Base-by-base conservation (phyloP, 495 filamentous ascomycete genomes). In the Coniosporium apollinis region DNA sequence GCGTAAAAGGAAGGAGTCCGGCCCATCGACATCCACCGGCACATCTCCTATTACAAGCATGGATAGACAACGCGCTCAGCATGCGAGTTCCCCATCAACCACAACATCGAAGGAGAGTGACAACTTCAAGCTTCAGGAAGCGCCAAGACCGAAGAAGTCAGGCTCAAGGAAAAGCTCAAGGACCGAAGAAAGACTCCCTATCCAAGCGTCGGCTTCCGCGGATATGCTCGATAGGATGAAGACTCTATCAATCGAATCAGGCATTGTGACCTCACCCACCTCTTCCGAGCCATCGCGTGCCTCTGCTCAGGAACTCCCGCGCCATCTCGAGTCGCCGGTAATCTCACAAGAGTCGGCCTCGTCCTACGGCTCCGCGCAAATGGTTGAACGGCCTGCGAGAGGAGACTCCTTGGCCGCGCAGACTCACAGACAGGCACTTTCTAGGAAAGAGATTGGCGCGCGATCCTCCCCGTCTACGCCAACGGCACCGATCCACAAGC, bases 51-150 rank as follows among this genome's bases (percentile, higher is more conserved):
- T 58, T 4, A 42, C 50, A 17, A 38, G 53, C 7, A 50, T 46
- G 5, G 69, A 74, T 16, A 54, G 44, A 15, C 37, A 45, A 2
- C 48, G 50, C 13, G 39, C 40, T 11, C 52, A 54, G 33, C 43
- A 49, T 37, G 32, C 50, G n/a, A 42, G 43, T 24, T 48, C 51
- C 14, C 40, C 40, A 3, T 34, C 46, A 2, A 29, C 37, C 10
- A 52, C 50, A 22, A 19, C 11, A 14, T 13, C 30, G n/a, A 14
- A 1, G 30, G 43, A 40, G 46, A 37, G 52, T 2, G 63, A 82
- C 28, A 68, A 69, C 17, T 86, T 87, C 58, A 79, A 68, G 52
- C 52, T 87, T 37, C 78, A 81, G 44, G 78, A 86, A 22, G 79
- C 74, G 4, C 78, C 80, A 1, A 77, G 74, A 49, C 67, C 59